phyloP scores from a whole-genome alignment of 306 rosid species.

The Dryas alaskensis region DNA sequence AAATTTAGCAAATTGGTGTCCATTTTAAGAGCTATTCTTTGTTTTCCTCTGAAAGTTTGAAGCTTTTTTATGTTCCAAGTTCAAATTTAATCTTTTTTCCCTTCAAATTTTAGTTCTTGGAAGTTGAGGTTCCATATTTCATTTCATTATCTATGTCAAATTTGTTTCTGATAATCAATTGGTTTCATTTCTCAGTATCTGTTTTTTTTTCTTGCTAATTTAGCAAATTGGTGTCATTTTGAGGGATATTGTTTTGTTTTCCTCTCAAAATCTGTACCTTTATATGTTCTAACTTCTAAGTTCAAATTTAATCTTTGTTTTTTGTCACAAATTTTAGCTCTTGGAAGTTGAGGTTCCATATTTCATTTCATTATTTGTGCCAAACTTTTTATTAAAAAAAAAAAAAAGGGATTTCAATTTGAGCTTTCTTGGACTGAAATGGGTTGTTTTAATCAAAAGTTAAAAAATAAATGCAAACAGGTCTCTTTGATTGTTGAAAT shows the following conservation, averaged over 20 bases:
- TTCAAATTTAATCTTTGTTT: neutral
- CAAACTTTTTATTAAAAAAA: neutral
- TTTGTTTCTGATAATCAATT: neutral
- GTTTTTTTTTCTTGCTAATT: neutral
- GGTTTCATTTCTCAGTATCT: neutral
- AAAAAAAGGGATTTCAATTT: neutral
- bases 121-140: neutral
- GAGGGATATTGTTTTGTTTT: neutral
- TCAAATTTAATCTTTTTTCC: neutral
- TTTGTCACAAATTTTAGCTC: neutral
- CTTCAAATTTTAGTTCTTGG: neutral
- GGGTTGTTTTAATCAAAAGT: neutral
- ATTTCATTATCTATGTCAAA: neutral
- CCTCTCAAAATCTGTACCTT: neutral
- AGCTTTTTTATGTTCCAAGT: neutral
- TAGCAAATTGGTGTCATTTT: constrained; percentile 7
- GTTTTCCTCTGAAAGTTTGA: neutral
- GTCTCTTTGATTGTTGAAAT: neutral
- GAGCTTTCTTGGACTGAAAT: constrained; percentile 6
- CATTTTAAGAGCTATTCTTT: neutral
- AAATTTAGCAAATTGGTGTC: constrained; percentile 10
- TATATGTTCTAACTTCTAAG: neutral
- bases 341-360: constrained; percentile 5
- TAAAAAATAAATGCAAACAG: neutral
- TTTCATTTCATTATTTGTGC: neutral